A percentile compares a stretch with the other conserved stretches of the same genome.
phyloP scores from a whole-genome alignment of 495 filamentous ascomycete species.

The Hypoxylon lienhwacheense region DNA sequence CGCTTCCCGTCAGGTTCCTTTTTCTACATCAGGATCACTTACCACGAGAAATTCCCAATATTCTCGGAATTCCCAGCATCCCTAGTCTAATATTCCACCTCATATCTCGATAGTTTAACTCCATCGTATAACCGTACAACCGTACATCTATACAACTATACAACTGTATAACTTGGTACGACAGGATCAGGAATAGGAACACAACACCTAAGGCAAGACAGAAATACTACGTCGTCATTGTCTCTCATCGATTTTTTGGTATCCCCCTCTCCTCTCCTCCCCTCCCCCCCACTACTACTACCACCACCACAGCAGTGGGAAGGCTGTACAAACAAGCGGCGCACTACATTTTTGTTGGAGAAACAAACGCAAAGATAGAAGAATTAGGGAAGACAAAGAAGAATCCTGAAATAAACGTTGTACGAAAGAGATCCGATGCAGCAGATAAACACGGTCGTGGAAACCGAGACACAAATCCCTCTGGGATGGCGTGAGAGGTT shows the following conservation, averaged over 20 bases:
- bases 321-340: not conserved
- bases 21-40: too few relatives aligned
- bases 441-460: constrained; percentile 29
- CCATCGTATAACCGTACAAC: too few relatives aligned
- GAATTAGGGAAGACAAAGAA: too few relatives aligned
- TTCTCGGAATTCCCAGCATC: too few relatives aligned
- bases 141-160: too few relatives aligned
- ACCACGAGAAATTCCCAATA: too few relatives aligned
- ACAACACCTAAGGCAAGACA: too few relatives aligned
- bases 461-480: constrained; percentile 30
- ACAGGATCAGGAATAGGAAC: too few relatives aligned
- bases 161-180: too few relatives aligned
- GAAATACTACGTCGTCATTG: too few relatives aligned
- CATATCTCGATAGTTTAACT: not conserved
- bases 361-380: constrained; percentile 3
- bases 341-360: not conserved
- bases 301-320: not conserved
- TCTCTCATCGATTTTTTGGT: constrained; percentile 5
- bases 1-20: too few relatives aligned
- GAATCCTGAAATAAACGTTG: constrained; percentile 2
- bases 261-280: not conserved
- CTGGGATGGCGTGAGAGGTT: constrained; percentile 33
- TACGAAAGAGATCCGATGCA: constrained; percentile 25
- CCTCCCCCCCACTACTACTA: not conserved
- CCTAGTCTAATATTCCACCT: not conserved